phyloP scores from a whole-genome alignment of 768 basidiomycete genomes.

The Russula sp. region DNA sequence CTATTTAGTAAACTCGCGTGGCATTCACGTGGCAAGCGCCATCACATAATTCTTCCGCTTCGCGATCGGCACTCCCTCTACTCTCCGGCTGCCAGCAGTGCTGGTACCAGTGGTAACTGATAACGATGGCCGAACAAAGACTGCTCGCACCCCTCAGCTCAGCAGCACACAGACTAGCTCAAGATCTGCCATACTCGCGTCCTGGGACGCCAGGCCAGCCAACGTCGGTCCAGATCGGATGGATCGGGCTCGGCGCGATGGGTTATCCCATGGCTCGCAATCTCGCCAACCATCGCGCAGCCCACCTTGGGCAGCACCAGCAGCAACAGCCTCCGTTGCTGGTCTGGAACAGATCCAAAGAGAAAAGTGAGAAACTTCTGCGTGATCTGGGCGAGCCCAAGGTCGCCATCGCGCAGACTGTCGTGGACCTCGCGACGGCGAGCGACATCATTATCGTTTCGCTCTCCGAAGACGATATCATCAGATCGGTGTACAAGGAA shows the following conservation, averaged over 20 bases:
- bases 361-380: slow-evolving; percentile 51
- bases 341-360: slow-evolving; percentile 67
- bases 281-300: slow-evolving; percentile 48
- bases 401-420: slow-evolving; percentile 43
- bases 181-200: slow-evolving; percentile 46
- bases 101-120: not conserved
- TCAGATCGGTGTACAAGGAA: slow-evolving; percentile 52
- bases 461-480: slow-evolving; percentile 64
- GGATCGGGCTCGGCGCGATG: slow-evolving; percentile 55
- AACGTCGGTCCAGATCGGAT: slow-evolving; percentile 37
- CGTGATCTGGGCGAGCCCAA: slow-evolving; percentile 48
- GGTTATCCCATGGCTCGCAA: slow-evolving; percentile 75
- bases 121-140: slow-evolving; percentile 11
- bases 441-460: slow-evolving; percentile 73
- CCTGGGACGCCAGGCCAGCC: slow-evolving; percentile 42
- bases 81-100: not conserved
- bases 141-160: slow-evolving; percentile 5
- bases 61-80: not conserved
- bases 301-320: slow-evolving; percentile 25
- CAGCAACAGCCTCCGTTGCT: slow-evolving; percentile 43
- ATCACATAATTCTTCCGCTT: not conserved
- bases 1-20: slow-evolving; percentile 12
- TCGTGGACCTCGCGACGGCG: slow-evolving; percentile 17
- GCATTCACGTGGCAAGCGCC: slow-evolving; percentile 1
- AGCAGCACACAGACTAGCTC: slow-evolving; percentile 3